Evolutionary conservation across 2,329 filamentous ascomycete species (phyloP), one percentile per base, ranked within the genome.

Genomic region (Fusarium algeriense): DNA sequence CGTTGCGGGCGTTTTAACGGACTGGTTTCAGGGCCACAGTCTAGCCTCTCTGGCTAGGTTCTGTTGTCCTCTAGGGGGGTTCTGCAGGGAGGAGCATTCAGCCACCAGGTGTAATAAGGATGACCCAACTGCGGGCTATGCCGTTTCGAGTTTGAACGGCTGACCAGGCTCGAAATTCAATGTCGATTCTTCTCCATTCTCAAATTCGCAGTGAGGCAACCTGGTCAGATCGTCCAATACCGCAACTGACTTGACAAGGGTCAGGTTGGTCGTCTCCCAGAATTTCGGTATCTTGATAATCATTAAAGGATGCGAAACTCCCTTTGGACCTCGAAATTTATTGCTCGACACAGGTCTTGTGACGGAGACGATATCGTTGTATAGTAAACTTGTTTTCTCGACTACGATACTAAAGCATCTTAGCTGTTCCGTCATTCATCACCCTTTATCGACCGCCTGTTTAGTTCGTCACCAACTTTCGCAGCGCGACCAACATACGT

Each of bases 231-330:
- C 60, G 48, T 70, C 62, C 48, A 68, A 69, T 59, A 67, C 50
- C 44, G 37, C 61, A 60, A 62, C 66, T 61, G 69, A 71, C 60
- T 52, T 69, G 66, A 66, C 71, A 74, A 73, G 66, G 73, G 45
- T 56, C 32, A 35, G 30, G 53, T 54, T 63, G 49, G 26, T 23
- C 26, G n/a, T 68, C 56, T 69, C 41, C 64, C 58, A 69, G 73
- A 75, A 69, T 58, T 74, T 70, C 45, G 66, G 60, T 44, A 63
- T 35, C 43, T 46, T 32, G 32, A 63, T 38, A 45, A 41, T 41
- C 40, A 40, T 49, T 44, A 57, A 56, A 62, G 54, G 37, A 52
- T 26, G 46, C 23, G 44, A 52, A 56, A 57, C 38, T 57, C 35
- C 46, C 32, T 28, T 41, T 35, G 57, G 58, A 34, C 43, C 23